Evolutionary conservation across 176 grass and related monocot species (phyloP).

Genomic region (Raddia distichophylla): DNA sequence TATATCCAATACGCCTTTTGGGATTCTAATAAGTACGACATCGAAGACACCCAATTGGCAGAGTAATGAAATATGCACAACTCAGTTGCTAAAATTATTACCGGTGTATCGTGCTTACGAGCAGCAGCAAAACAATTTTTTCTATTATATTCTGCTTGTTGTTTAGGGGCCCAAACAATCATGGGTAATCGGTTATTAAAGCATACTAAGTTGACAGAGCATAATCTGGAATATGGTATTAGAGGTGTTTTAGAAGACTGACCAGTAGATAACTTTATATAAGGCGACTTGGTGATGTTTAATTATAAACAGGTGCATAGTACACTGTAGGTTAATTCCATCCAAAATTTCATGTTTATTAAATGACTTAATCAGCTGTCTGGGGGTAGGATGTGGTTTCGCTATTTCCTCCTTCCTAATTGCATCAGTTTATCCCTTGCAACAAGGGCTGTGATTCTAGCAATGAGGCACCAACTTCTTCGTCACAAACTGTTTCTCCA

Average conservation of each 20-base stretch:
- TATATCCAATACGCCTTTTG: background rate
- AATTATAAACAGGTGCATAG: background rate
- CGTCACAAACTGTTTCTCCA: background rate
- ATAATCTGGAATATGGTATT: background rate
- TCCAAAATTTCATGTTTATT: background rate
- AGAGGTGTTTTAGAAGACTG: background rate
- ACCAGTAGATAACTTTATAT: background rate
- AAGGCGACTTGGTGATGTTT: background rate
- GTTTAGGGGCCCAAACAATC: background rate
- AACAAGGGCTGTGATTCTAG: background rate
- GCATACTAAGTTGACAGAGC: background rate
- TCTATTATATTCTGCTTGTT: background rate
- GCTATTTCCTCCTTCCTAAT: background rate
- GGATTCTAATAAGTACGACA: background rate
- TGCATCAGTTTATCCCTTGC: background rate
- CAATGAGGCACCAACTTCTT: background rate
- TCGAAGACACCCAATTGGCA: background rate
- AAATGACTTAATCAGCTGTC: background rate
- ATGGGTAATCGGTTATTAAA: background rate
- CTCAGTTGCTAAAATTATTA: background rate
- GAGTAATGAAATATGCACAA: conserved; percentile 6
- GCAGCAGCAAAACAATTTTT: background rate
- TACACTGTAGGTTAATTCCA: background rate
- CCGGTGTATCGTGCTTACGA: background rate
- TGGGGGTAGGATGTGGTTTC: background rate